A percentile compares a stretch with the other conserved stretches of the same genome.
phyloP scores from a whole-genome alignment of 306 rosid genomes.

The Rosa multiflora region DNA sequence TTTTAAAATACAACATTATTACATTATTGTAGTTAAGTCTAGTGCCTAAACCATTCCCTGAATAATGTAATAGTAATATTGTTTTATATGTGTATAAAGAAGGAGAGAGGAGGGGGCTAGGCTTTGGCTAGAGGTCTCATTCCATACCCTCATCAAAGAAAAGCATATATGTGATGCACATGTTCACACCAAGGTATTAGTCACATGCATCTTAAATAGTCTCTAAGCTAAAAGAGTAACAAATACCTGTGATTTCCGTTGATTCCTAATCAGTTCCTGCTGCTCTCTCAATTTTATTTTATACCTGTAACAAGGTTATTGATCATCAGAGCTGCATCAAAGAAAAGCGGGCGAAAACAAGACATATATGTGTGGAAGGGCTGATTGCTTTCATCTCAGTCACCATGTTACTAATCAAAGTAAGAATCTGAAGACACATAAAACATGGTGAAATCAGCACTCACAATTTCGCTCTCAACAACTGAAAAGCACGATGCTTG shows the following conservation, averaged over 20 bases:
- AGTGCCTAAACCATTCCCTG: background rate
- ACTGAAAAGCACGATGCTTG: slow-evolving; percentile 83
- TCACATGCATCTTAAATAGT: slow-evolving; percentile 12
- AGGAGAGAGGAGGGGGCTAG: background rate
- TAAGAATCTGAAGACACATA: background rate
- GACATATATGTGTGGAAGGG: background rate
- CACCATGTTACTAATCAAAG: background rate
- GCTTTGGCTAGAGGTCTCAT: background rate
- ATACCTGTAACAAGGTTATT: slow-evolving; percentile 53
- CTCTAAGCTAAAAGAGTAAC: slow-evolving; percentile 22
- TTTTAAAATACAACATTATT: slow-evolving; percentile 15
- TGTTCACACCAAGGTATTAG: background rate
- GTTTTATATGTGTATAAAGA: background rate
- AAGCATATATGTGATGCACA: background rate
- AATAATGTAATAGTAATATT: background rate
- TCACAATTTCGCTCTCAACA: slow-evolving; percentile 96
- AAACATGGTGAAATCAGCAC: slow-evolving; percentile 23
- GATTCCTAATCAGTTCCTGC: slow-evolving; percentile 75
- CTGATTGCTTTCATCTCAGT: background rate
- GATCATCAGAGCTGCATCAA: slow-evolving; percentile 26
- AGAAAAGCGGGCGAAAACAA: background rate
- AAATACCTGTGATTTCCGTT: slow-evolving; percentile 77
- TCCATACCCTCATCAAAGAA: slow-evolving; percentile 5
- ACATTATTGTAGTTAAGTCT: background rate
- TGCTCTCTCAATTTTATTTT: slow-evolving; percentile 94